A percentile compares a stretch with the other conserved stretches of the same genome.
phyloP scores from a whole-genome alignment of 1,284 basidiomycete genomes.

The Ustilago esculenta region DNA sequence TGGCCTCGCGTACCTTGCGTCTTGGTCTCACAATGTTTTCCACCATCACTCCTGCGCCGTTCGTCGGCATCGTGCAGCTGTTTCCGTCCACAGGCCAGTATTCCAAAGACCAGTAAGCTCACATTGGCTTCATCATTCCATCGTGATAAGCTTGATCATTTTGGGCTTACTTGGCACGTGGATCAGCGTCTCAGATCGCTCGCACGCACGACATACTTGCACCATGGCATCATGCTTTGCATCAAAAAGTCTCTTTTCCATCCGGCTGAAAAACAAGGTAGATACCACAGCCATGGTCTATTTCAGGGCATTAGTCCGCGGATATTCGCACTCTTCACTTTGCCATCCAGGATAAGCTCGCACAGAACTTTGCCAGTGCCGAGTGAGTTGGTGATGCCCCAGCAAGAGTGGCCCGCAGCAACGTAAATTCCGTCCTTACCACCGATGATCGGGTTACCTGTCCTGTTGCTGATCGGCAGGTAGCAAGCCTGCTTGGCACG shows the following conservation, averaged over 20 bases:
- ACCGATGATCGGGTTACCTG: constrained; percentile 70
- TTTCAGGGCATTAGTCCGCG: constrained; percentile 67
- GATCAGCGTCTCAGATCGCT: neutral
- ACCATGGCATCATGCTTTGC: no score
- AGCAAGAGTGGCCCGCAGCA: constrained; percentile 69
- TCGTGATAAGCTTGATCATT: no score
- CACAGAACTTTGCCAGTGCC: constrained; percentile 71
- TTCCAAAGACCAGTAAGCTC: no score
- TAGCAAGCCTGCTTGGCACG: constrained; percentile 71
- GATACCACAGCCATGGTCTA: neutral
- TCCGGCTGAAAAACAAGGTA: no score
- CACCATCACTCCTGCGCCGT: neutral
- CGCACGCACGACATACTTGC: no score
- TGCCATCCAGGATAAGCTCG: constrained; percentile 71
- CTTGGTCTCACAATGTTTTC: no score
- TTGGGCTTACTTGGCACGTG: neutral
- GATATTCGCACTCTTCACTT: constrained; percentile 70
- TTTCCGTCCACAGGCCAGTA: neutral
- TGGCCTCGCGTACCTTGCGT: constrained; percentile 10
- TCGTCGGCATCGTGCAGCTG: constrained; percentile 10
- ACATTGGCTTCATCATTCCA: no score
- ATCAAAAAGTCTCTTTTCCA: no score
- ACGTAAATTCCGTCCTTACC: constrained; percentile 71
- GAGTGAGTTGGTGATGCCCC: constrained; percentile 70
- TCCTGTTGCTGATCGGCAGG: constrained; percentile 70